These are phyloP conservation scores for Biscogniauxia sp. DNA, from an alignment of 2,329 filamentous ascomycete species.

Conservation along the genomic window DNA sequence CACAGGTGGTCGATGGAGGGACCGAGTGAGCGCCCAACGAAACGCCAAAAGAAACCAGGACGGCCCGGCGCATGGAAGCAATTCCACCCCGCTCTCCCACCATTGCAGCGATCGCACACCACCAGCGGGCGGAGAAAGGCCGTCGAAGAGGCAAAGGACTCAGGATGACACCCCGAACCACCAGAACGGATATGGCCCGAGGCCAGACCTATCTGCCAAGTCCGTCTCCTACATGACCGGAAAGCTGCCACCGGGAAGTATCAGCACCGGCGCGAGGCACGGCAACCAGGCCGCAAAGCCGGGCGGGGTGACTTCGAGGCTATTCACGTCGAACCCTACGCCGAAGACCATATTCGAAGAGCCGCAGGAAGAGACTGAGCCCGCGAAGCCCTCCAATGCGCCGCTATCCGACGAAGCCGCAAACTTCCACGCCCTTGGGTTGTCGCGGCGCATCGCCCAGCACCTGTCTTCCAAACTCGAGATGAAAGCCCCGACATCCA, in stretches of 20 bases:
- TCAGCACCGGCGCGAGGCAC: slow-evolving; percentile 24
- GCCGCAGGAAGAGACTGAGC: slow-evolving; percentile 46
- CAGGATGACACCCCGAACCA: slow-evolving; percentile 6
- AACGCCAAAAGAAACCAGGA: slow-evolving; percentile 36
- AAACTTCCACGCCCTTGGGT: slow-evolving; percentile 81
- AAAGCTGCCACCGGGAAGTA: slow-evolving; percentile 37
- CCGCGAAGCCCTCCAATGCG: slow-evolving; percentile 81
- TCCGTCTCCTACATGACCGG: slow-evolving; percentile 35
- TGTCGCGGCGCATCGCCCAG: slow-evolving; percentile 75
- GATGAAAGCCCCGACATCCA: slow-evolving; percentile 87
- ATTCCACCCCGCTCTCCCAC: slow-evolving; percentile 30
- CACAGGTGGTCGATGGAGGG: slow-evolving; percentile 91
- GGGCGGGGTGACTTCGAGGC: slow-evolving; percentile 70
- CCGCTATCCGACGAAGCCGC: slow-evolving; percentile 80
- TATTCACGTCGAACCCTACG: slow-evolving; percentile 87
- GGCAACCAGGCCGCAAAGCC: slow-evolving; percentile 21
- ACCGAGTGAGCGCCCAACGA: slow-evolving; percentile 78
- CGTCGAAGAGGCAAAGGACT: slow-evolving; percentile 46
- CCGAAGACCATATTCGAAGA: slow-evolving; percentile 62
- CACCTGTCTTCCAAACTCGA: slow-evolving; percentile 83
- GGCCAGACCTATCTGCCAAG: slow-evolving; percentile 17
- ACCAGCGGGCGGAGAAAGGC: slow-evolving; percentile 28
- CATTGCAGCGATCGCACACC: slow-evolving; percentile 21
- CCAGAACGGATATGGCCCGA: slow-evolving; percentile 1
- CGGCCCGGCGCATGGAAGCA: slow-evolving; percentile 27